phyloP scores from a whole-genome alignment of 73 alveolate genomes.

The Tetrahymena malaccensis region DNA sequence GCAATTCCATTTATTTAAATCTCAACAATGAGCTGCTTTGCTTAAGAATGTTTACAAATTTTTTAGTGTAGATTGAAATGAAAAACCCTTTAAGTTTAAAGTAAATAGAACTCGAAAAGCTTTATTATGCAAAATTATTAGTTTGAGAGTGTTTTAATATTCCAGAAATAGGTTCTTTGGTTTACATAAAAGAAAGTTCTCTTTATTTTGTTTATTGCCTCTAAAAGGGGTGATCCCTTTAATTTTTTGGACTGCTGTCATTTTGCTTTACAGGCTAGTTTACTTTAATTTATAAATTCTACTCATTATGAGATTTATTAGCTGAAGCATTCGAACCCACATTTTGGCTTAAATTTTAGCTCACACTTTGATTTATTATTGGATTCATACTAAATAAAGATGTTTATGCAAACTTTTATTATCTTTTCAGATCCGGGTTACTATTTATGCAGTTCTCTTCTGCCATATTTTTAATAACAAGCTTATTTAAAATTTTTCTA shows the following conservation, averaged over 20 bases:
- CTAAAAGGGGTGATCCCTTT: neutral
- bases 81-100: neutral
- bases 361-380: neutral
- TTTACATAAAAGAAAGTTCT: neutral
- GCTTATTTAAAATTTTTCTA: neutral
- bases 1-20: neutral
- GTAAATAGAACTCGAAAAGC: neutral
- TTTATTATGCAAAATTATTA: neutral
- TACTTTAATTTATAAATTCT: neutral
- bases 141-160: neutral
- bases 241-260: neutral
- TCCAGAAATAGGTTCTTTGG: neutral
- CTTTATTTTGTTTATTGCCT: neutral
- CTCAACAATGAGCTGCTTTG: neutral
- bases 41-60: neutral
- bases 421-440: neutral
- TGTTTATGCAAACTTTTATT: neutral
- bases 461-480: neutral
- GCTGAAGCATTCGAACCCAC: neutral
- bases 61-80: neutral
- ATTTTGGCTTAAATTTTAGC: neutral
- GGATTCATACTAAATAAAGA: neutral
- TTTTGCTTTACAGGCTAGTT: neutral
- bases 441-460: neutral
- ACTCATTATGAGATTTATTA: neutral